phyloP scores from a whole-genome alignment of 208 protist species.

The Phytomonas sp. region DNA sequence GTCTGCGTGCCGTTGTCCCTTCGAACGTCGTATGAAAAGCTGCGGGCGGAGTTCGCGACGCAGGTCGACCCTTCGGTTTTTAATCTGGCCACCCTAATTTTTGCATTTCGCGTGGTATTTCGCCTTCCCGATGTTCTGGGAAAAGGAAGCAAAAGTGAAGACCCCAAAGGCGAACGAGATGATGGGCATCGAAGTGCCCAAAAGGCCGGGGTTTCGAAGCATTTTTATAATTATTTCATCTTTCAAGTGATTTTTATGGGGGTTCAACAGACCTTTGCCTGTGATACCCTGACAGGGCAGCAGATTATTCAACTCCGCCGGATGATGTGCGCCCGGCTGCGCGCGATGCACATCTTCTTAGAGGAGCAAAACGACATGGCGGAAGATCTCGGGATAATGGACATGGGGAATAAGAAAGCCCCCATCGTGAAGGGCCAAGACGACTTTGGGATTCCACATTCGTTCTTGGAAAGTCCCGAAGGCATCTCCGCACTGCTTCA shows the following conservation, averaged over 20 bases:
- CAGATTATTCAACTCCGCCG: conserved; percentile 66
- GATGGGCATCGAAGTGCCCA: no score
- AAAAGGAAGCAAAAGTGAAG: conserved; percentile 9
- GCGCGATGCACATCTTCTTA: conserved; percentile 48
- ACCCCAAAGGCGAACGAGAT: conserved; percentile 17
- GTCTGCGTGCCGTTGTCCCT: conserved; percentile 62
- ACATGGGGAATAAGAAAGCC: conserved; percentile 18
- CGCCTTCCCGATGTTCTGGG: conserved; percentile 20
- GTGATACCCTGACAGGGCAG: conserved; percentile 44
- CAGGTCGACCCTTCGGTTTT: conserved; percentile 47
- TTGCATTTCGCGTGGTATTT: conserved; percentile 25
- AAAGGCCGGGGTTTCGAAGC: no score
- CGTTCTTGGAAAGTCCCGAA: conserved; percentile 22
- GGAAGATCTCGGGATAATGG: conserved; percentile 30
- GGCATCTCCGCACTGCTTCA: conserved; percentile 44
- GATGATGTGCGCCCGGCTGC: conserved; percentile 53
- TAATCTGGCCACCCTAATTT: conserved; percentile 55
- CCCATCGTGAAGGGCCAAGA: not conserved
- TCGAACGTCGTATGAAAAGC: conserved; percentile 43
- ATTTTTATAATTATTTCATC: no score
- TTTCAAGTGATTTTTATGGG: conserved; percentile 26
- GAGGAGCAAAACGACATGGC: conserved; percentile 24
- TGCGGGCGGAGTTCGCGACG: conserved; percentile 52
- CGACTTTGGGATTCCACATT: conserved; percentile 63
- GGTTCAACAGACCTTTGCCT: conserved; percentile 33